Evolutionary conservation across 495 filamentous ascomycete genomes (phyloP), one percentile per base, ranked within the genome.

Genomic region (Penicillium mononematosum): DNA sequence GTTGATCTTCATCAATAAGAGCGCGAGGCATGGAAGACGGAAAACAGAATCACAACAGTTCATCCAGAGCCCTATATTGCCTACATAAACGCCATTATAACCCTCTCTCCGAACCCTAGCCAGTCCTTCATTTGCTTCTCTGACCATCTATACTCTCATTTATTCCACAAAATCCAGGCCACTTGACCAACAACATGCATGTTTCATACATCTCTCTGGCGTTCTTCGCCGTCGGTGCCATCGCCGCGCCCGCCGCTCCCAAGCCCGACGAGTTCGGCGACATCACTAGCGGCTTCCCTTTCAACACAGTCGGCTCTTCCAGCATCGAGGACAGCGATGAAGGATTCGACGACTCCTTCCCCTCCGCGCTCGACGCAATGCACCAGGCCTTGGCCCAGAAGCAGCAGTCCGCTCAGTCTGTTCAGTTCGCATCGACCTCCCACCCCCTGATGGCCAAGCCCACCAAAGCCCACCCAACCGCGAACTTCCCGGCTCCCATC

Each of bases 171-270:
- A n/a, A 27, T 20, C 9, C 17, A n/a, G 22, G 42, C 39, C 45
- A 45, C 46, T 31, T 29, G 24, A 27, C 22, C 31, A 41, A n/a
- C 43, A 49, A 53, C 6, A 68, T 69, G 66, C 66, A 60, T 34
- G 36, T 49, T 22, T 57, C 63, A n/a, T 69, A 67, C 46, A 11
- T 69, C 39, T 64, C 66, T 22, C 36, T 69, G 59, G 66, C 59
- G 17, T 19, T 63, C 42, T 56, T 69, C 31, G 66, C 64, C 61
- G 12, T 65, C 45, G 51, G 54, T 32, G 66, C 64, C 20, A 43
- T 51, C n/a, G 66, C 64, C 5, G 61, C 64, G 0, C 66, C 66
- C 5, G 53, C 57, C 16, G 55, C 58, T 31, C 61, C 60, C 10
- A 56, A 53, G 27, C 29, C 58, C 2, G 4, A 22, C 20, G 44